These are phyloP conservation scores for Saturnispora sekii DNA, from an alignment of 805 yeast species.

Conservation along the genomic window DNA sequence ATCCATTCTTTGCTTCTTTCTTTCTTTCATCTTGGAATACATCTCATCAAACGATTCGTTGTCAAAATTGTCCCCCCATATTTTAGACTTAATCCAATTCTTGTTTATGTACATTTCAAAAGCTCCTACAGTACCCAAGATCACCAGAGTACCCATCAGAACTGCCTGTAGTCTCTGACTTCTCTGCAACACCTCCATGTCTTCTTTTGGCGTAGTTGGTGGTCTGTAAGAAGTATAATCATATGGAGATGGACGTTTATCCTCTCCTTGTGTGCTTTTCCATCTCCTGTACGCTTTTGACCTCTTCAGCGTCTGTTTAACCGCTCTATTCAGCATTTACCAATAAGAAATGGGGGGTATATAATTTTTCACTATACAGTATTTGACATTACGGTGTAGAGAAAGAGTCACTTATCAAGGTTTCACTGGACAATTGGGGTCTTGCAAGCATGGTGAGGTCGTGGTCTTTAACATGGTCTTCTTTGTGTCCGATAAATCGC, in stretches of 20 bases:
- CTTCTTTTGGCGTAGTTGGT: background rate
- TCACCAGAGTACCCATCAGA: constrained; percentile 28
- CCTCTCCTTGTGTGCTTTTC: background rate
- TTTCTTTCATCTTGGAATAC: constrained; percentile 24
- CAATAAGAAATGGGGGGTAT: too few relatives aligned
- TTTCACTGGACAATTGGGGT: too few relatives aligned
- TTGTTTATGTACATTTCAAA: constrained; percentile 28
- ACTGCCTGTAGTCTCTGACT: constrained; percentile 2
- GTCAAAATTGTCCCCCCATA: constrained; percentile 26
- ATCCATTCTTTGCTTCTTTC: constrained; percentile 15
- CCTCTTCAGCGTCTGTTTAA: too few relatives aligned
- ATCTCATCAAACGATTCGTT: constrained; percentile 30
- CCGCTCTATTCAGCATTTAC: too few relatives aligned
- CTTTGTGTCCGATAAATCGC: background rate
- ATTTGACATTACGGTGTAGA: too few relatives aligned
- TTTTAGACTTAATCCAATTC: constrained; percentile 32
- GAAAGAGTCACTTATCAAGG: too few relatives aligned
- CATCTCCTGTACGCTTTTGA: background rate
- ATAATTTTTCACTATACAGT: too few relatives aligned
- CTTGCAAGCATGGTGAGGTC: too few relatives aligned
- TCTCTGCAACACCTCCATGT: background rate
- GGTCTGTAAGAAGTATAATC: constrained; percentile 4
- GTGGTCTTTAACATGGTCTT: too few relatives aligned
- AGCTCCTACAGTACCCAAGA: constrained; percentile 31
- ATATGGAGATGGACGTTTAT: background rate